A percentile compares a stretch with the other conserved stretches of the same genome.
Conservation (phyloP, 495 filamentous ascomycete species). For the Aspergillus panamensis region DNA sequence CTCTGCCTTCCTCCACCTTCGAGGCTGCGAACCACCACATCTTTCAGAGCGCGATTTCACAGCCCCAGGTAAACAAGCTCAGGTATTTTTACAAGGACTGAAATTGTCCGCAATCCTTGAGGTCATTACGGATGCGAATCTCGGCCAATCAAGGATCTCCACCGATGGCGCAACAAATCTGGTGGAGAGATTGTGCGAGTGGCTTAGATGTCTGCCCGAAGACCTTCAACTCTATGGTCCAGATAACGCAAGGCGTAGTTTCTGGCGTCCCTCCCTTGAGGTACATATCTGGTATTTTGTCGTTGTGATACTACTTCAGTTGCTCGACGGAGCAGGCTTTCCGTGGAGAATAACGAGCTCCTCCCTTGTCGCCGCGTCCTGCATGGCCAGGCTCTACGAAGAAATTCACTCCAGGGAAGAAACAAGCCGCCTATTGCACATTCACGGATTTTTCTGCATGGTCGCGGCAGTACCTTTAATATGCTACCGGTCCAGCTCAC, state of each 20-base stretch:
- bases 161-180: background rate
- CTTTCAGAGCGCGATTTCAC: background rate
- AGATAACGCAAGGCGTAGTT: background rate
- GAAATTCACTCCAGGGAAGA: constrained; percentile 22
- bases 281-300: constrained; percentile 20
- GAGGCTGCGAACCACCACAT: background rate
- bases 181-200: background rate
- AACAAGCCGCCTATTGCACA: constrained; percentile 7
- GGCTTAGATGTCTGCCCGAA: background rate
- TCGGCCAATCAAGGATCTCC: background rate
- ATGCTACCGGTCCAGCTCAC: background rate
- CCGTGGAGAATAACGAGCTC: background rate
- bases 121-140: background rate
- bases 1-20: background rate
- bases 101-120: background rate
- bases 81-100: background rate
- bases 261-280: constrained; percentile 2
- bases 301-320: constrained; percentile 17
- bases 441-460: constrained; percentile 16
- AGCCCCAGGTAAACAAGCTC: background rate
- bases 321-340: constrained; percentile 12
- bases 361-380: constrained; percentile 20
- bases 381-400: constrained; percentile 18
- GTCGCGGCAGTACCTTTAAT: constrained; percentile 21
- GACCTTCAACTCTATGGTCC: background rate